phyloP scores from a whole-genome alignment of 495 filamentous ascomycete species.

The Aspergillus panamensis region DNA sequence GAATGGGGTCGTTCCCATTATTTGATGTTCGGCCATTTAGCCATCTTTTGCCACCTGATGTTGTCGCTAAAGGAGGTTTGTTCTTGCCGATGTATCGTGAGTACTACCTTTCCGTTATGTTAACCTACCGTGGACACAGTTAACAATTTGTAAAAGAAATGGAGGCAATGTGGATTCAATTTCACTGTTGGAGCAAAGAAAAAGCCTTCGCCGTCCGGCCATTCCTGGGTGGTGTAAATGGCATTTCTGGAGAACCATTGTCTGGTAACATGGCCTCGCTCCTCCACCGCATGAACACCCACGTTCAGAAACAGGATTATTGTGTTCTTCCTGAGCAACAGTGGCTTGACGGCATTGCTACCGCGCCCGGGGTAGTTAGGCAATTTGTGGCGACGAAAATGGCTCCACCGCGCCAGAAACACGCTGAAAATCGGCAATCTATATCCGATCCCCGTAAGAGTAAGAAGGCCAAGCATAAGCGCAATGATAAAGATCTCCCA shows the following conservation, averaged over 20 bases:
- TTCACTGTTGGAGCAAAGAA: background rate
- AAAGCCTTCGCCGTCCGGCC: background rate
- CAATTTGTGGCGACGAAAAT: slow-evolving; percentile 5
- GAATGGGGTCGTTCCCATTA: background rate
- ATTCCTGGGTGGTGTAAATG: background rate
- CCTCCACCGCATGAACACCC: background rate
- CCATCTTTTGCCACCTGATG: background rate
- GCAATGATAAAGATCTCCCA: background rate
- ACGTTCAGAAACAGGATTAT: slow-evolving; percentile 4
- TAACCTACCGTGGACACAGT: no score
- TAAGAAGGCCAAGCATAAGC: background rate
- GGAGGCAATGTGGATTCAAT: slow-evolving; percentile 6
- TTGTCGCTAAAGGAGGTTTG: background rate
- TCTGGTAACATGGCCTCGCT: background rate
- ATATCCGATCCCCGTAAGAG: background rate
- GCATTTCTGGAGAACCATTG: background rate
- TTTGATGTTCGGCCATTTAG: slow-evolving; percentile 2
- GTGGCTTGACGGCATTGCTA: slow-evolving; percentile 5
- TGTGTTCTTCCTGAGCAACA: background rate
- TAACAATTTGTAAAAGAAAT: background rate
- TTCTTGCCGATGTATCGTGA: slow-evolving; percentile 7
- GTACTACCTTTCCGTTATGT: background rate
- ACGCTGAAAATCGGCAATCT: background rate
- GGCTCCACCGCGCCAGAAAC: background rate
- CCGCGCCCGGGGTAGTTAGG: background rate